Evolutionary conservation across 306 rosid genomes (phyloP).

Genomic region (Quercus suber): DNA sequence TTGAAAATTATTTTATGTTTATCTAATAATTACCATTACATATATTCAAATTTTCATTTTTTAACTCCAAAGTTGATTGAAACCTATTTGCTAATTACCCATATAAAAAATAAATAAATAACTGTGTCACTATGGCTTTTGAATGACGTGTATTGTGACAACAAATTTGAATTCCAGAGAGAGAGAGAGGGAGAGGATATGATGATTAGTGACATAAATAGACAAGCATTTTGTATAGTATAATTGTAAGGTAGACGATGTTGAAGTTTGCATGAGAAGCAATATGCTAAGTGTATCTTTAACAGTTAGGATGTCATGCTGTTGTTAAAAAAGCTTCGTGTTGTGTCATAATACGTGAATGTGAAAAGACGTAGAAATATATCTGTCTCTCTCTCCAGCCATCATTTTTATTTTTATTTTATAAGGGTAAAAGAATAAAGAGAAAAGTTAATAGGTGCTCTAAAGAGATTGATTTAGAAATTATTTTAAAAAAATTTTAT

Average conservation of each 20-base stretch:
- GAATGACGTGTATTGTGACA: conserved; percentile 1
- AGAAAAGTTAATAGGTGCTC: too few species aligned
- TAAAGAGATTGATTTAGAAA: fast-evolving
- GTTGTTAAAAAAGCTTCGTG: neutral
- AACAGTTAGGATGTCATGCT: neutral
- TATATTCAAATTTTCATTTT: neutral
- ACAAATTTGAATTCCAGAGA: neutral
- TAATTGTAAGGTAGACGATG: neutral
- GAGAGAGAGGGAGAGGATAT: neutral
- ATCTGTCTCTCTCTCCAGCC: neutral
- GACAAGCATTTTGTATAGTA: neutral
- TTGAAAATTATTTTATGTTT: neutral
- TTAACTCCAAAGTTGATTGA: too few species aligned
- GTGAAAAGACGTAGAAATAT: neutral
- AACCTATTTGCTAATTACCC: neutral
- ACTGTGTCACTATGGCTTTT: neutral
- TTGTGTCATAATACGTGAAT: neutral
- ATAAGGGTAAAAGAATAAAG: too few species aligned
- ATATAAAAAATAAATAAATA: neutral
- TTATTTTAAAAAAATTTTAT: fast-evolving
- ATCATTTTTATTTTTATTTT: neutral
- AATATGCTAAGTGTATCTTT: neutral
- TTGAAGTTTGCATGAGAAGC: conserved; percentile 4
- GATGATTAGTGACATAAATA: neutral
- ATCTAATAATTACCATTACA: neutral